A percentile compares a stretch with the other conserved stretches of the same genome.
Conservation (phyloP, 345 rosid species). For the Eucalyptus sp. region DNA sequence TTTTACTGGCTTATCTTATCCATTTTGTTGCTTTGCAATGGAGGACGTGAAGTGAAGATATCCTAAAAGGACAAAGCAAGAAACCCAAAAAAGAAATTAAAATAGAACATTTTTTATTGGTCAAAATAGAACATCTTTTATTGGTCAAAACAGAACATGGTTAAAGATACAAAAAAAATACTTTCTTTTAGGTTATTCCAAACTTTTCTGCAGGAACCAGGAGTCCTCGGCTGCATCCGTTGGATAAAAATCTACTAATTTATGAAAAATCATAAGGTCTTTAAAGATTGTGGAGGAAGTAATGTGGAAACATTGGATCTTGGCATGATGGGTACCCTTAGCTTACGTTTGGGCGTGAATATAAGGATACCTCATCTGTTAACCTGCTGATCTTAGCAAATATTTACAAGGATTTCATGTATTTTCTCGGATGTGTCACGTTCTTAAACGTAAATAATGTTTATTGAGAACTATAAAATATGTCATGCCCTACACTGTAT, state of each 20-base stretch:
- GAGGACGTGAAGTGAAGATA: background rate
- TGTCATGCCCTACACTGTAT: background rate
- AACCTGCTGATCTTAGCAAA: background rate
- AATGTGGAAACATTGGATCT: background rate
- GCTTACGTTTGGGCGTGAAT: background rate
- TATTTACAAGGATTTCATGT: background rate
- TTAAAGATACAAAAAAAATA: background rate
- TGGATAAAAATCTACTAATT: background rate
- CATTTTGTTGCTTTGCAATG: background rate
- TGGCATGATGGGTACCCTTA: background rate
- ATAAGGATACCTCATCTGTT: background rate
- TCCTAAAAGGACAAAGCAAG: background rate
- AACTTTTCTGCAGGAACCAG: background rate
- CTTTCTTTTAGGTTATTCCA: background rate
- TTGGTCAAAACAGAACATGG: background rate
- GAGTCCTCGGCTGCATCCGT: background rate
- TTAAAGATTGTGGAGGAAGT: background rate
- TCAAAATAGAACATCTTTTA: too few species aligned
- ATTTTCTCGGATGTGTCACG: fast-evolving
- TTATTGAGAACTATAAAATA: background rate
- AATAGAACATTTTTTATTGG: too few species aligned
- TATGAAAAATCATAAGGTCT: background rate
- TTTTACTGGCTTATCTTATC: background rate
- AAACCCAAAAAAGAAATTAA: background rate
- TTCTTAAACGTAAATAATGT: fast-evolving